Conservation (phyloP, 176 grass and related monocot species). For the Triticum urartu region DNA sequence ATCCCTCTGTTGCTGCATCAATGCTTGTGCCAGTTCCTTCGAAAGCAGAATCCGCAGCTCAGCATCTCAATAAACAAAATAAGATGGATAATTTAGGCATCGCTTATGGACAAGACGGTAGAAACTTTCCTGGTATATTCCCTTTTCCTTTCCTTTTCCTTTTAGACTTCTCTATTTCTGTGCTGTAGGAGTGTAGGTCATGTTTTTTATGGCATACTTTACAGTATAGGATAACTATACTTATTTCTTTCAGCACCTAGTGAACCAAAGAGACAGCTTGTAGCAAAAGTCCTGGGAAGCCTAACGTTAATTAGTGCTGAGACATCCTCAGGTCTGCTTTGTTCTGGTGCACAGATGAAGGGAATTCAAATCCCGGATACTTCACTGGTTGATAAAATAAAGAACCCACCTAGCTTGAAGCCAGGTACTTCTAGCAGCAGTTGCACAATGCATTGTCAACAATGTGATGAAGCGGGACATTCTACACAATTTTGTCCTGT, state of each 20-base stretch:
- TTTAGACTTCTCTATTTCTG: background rate
- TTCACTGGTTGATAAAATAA: constrained; percentile 47
- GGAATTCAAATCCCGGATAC: constrained; percentile 35
- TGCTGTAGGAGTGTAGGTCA: background rate
- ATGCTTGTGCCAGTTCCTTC: constrained; percentile 33
- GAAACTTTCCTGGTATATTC: constrained; percentile 39
- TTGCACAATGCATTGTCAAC: constrained; percentile 48
- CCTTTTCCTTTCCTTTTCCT: background rate
- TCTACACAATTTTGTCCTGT: constrained; percentile 62
- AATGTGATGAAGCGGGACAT: constrained; percentile 80
- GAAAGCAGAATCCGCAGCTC: constrained; percentile 47
- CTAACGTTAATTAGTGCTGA: constrained; percentile 36
- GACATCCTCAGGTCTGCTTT: constrained; percentile 49
- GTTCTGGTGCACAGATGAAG: constrained; percentile 39
- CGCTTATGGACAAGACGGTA: constrained; percentile 48
- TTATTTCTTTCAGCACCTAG: constrained; percentile 49
- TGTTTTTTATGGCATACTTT: constrained; percentile 28
- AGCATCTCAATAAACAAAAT: constrained; percentile 36
- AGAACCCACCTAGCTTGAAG: constrained; percentile 41
- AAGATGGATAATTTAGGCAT: constrained; percentile 23
- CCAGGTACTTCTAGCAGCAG: constrained; percentile 31
- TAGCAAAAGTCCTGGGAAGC: constrained; percentile 32
- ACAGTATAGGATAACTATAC: constrained; percentile 19
- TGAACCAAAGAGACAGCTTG: constrained; percentile 62
- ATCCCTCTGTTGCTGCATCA: constrained; percentile 35